These are phyloP conservation scores for Colletotrichum kahawae DNA, from an alignment of 2,329 filamentous ascomycete genomes.

Conservation along the genomic window DNA sequence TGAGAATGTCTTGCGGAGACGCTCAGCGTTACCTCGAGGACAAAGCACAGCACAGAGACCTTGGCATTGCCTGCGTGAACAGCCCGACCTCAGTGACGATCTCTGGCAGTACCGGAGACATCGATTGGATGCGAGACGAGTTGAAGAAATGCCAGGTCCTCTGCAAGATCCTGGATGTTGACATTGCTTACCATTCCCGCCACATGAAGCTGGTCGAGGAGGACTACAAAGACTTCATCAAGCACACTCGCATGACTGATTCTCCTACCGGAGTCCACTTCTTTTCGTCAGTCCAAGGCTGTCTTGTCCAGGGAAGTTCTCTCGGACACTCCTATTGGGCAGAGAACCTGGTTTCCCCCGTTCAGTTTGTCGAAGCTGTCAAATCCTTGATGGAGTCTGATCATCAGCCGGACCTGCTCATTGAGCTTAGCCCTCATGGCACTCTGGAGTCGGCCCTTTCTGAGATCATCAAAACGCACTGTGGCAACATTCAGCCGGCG, in stretches of 20 bases:
- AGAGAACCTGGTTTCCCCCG: slow-evolving; percentile 48
- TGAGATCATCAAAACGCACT: slow-evolving; percentile 35
- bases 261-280: slow-evolving; percentile 29
- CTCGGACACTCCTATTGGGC: slow-evolving; percentile 46
- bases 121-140: slow-evolving; percentile 35
- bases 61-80: slow-evolving; percentile 49
- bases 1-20: slow-evolving; percentile 36
- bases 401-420: slow-evolving; percentile 36
- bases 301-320: neutral
- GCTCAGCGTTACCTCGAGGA: slow-evolving; percentile 31
- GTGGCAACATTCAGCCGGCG: neutral
- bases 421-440: slow-evolving; percentile 47
- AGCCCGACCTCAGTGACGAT: slow-evolving; percentile 48
- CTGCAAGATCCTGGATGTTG: slow-evolving; percentile 39
- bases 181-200: slow-evolving; percentile 48
- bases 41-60: slow-evolving; percentile 17
- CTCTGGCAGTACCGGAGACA: slow-evolving; percentile 40
- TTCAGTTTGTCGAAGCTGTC: slow-evolving; percentile 48
- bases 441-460: slow-evolving; percentile 40
- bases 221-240: slow-evolving; percentile 37
- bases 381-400: slow-evolving; percentile 34
- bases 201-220: slow-evolving; percentile 45
- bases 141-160: slow-evolving; percentile 36
- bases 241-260: slow-evolving; percentile 21
- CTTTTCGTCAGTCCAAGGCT: slow-evolving; percentile 47